These are phyloP conservation scores for Cichorium intybus DNA, from an alignment of 140 eudicot species.

Conservation along the genomic window DNA sequence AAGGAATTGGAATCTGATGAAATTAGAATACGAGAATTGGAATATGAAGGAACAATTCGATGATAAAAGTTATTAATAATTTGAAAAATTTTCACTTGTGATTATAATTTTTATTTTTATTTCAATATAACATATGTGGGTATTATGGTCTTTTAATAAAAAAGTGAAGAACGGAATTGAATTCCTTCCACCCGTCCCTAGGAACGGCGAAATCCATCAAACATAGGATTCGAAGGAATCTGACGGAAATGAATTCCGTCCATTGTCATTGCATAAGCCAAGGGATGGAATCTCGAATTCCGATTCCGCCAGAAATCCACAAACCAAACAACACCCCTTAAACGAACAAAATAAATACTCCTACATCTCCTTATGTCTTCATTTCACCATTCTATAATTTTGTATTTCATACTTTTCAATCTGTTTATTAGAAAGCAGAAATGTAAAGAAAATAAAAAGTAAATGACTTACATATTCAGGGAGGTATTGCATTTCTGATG, in stretches of 20 bases:
- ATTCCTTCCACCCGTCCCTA: not conserved
- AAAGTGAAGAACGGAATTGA: not conserved
- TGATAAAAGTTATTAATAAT: no score
- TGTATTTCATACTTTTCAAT: no score
- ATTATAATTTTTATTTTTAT: no score
- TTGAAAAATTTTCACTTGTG: no score
- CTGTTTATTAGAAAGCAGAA: not conserved
- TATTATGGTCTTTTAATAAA: no score
- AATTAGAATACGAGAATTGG: not conserved
- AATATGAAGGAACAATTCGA: no score
- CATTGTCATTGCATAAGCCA: not conserved
- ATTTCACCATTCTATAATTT: no score
- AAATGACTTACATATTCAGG: constrained; percentile 68
- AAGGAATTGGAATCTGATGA: not conserved
- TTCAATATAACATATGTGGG: no score
- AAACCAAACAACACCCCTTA: no score
- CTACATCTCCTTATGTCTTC: no score
- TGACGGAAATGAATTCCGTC: not conserved
- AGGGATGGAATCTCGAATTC: not conserved
- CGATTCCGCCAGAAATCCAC: not conserved
- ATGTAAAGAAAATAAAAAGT: not conserved
- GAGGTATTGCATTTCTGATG: constrained; percentile 74
- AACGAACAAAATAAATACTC: not conserved
- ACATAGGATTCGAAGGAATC: no score
- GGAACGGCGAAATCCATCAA: not conserved